phyloP scores from a whole-genome alignment of 495 filamentous ascomycete genomes.

The Collariella sp. region DNA sequence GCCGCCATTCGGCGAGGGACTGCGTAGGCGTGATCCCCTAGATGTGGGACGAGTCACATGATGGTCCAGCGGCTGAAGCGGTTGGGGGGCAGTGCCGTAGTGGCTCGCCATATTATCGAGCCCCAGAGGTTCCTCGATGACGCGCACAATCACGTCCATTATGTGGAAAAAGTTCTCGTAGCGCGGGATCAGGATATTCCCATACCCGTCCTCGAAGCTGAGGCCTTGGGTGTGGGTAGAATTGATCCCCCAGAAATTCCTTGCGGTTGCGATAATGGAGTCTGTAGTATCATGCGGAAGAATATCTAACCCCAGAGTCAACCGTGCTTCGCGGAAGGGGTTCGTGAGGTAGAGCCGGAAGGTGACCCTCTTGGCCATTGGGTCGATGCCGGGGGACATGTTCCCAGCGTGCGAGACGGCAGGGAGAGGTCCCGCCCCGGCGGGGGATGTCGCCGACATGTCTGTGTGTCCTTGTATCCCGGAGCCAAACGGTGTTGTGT shows the following conservation, averaged over 20 bases:
- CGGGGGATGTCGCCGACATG: slow-evolving; percentile 16
- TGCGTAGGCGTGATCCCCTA: slow-evolving; percentile 62
- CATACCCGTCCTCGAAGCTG: slow-evolving; percentile 82
- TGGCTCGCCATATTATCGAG: slow-evolving; percentile 27
- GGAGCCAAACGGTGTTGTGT: background rate
- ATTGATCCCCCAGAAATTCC: slow-evolving; percentile 95
- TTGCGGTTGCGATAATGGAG: slow-evolving; percentile 91
- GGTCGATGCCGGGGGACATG: slow-evolving; percentile 39
- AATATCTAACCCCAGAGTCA: slow-evolving; percentile 87
- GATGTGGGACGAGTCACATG: slow-evolving; percentile 58
- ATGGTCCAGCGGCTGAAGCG: slow-evolving; percentile 44
- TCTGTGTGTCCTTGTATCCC: background rate
- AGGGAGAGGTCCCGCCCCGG: slow-evolving; percentile 8
- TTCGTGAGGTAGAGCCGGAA: slow-evolving; percentile 78
- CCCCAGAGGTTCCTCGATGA: slow-evolving; percentile 58
- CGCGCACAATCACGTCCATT: slow-evolving; percentile 83
- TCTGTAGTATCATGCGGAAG: slow-evolving; percentile 90
- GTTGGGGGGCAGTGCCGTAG: slow-evolving; percentile 36
- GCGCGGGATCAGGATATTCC: slow-evolving; percentile 80
- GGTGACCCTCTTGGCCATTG: slow-evolving; percentile 64
- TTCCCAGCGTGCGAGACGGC: slow-evolving; percentile 25
- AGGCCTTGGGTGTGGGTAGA: slow-evolving; percentile 56
- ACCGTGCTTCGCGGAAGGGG: slow-evolving; percentile 63
- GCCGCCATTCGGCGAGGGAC: slow-evolving; percentile 67
- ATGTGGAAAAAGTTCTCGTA: slow-evolving; percentile 90